phyloP scores from a whole-genome alignment of 257 asterid genomes.

The Solanum lycopersicoides region DNA sequence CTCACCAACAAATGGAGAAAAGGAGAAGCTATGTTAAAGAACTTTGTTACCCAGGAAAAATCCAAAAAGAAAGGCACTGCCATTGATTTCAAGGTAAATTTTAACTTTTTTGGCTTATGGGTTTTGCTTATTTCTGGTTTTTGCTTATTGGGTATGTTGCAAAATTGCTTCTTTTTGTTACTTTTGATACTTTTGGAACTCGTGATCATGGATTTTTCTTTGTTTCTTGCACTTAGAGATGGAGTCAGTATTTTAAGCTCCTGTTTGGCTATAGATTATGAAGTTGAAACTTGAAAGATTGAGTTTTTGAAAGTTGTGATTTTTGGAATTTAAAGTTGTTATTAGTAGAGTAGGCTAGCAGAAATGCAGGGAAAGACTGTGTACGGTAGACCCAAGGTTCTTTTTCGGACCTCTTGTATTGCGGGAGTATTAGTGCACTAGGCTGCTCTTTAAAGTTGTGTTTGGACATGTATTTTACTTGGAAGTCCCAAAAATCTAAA shows the following conservation, averaged over 20 bases:
- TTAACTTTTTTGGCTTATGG: background rate
- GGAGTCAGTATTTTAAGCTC: background rate
- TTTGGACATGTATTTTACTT: background rate
- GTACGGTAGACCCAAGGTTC: background rate
- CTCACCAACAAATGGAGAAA: background rate
- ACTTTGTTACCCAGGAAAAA: background rate
- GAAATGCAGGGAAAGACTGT: background rate
- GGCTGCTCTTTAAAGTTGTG: background rate
- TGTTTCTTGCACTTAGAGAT: background rate
- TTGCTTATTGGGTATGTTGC: background rate
- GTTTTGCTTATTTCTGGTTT: background rate
- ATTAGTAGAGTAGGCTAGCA: background rate
- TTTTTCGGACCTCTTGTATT: background rate
- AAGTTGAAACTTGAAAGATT: background rate
- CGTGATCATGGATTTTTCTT: background rate
- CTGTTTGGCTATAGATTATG: background rate
- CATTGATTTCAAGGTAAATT: background rate
- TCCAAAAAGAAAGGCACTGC: background rate
- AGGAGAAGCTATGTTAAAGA: background rate
- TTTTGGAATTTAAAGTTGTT: background rate
- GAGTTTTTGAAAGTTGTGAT: background rate
- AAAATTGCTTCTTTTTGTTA: background rate
- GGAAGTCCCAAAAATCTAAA: background rate
- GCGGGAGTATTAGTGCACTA: background rate
- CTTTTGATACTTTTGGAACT: background rate